phyloP scores from a whole-genome alignment of 1,284 basidiomycete genomes.

The Phenoliferia sp. region DNA sequence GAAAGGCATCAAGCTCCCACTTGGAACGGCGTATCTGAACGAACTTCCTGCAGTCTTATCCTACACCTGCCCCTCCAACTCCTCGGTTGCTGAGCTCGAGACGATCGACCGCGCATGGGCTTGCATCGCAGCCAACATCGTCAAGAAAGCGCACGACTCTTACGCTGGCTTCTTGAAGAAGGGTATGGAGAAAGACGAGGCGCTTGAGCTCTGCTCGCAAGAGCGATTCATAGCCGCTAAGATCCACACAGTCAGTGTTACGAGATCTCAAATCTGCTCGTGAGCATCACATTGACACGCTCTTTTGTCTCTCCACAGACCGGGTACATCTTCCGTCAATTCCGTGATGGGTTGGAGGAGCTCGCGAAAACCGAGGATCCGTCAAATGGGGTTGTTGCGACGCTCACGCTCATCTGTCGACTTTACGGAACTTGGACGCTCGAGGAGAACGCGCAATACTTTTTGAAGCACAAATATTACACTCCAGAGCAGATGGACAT shows the following conservation, averaged over 20 bases:
- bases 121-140: constrained; percentile 51
- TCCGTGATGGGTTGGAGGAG: constrained; percentile 43
- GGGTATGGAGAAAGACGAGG: constrained; percentile 50
- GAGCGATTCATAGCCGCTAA: constrained; percentile 54
- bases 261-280: constrained; percentile 38
- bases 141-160: constrained; percentile 52
- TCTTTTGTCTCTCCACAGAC: too few relatives aligned
- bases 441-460: constrained; percentile 54
- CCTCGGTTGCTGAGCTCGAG: constrained; percentile 35
- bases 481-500: constrained; percentile 32
- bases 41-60: constrained; percentile 42
- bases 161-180: constrained; percentile 46
- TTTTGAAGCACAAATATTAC: constrained; percentile 48
- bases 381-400: constrained; percentile 42
- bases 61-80: constrained; percentile 43
- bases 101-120: constrained; percentile 51
- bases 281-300: constrained; percentile 21
- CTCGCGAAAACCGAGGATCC: constrained; percentile 37
- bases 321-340: constrained; percentile 39
- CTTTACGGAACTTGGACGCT: constrained; percentile 54
- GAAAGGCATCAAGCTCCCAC: constrained; percentile 48
- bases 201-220: constrained; percentile 53
- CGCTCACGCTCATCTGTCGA: constrained; percentile 39
- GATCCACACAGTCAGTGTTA: too few relatives aligned
- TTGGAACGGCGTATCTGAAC: constrained; percentile 51